Evolutionary conservation across 2,329 filamentous ascomycete genomes (phyloP), one percentile per base, ranked within the genome.

Genomic region (Plectosphaerella plurivora): DNA sequence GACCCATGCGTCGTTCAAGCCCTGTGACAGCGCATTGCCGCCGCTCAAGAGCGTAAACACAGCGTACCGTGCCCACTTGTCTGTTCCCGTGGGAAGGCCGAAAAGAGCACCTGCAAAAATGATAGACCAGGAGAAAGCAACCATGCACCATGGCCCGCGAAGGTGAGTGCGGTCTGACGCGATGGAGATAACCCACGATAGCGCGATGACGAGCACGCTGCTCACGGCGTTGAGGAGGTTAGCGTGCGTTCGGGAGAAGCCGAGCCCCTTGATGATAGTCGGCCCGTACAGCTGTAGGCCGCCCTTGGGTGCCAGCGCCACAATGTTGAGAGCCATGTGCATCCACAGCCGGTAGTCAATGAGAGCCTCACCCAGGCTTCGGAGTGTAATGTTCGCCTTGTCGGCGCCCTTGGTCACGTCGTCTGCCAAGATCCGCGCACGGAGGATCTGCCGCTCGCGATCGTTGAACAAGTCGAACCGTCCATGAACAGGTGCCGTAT

Each of bases 181-280:
- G 18, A 51, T 22, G 3, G 53, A 50, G 16, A 56, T 52, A 16
- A 41, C 10, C 8, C 33, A 50, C 0, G 55, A 54, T 1, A 59
- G 37, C 5, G 54, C 12, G 7, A 57, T 48, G 36, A 58, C 53
- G n/a, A 56, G 46, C 5, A 57, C 47, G 25, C 50, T 57, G 45
- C 57, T 49, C 5, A 57, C 55, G 9, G 58, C 51, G 46, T 54
- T 59, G 48, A 60, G 56, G 20, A 59, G 56, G 35, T 60, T 60
- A 24, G 56, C 56, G n/a, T 57, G 46, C 2, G 52, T 55, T 7
- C 48, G 51, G 45, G 49, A 53, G 24, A 58, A 60, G 12, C 55
- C 56, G 5, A 60, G 55, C 8, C 9, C 45, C 49, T 54, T 57
- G 47, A 60, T 56, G 35, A 60, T 57, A 6, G 44, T 58, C 15